These are phyloP conservation scores for Flagelloscypha sp. DNA, from an alignment of 768 basidiomycete genomes.

Conservation along the genomic window DNA sequence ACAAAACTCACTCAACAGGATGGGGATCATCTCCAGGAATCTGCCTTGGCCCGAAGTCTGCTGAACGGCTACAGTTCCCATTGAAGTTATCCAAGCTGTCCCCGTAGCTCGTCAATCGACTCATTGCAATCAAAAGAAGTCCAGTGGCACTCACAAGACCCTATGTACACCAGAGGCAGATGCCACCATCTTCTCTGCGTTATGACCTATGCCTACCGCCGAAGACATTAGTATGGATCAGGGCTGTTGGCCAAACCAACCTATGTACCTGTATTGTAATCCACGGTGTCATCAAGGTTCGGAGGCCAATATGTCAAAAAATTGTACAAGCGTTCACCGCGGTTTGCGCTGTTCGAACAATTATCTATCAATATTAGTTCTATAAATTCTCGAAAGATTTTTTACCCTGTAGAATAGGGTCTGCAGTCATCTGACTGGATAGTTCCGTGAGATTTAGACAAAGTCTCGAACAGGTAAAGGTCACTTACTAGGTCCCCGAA, in stretches of 20 bases:
- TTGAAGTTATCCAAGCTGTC: constrained; percentile 4
- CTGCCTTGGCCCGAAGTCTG: constrained; percentile 2
- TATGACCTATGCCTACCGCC: neutral
- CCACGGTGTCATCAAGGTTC: constrained; percentile 2
- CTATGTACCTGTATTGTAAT: constrained; percentile 1
- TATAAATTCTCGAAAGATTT: neutral
- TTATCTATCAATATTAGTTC: neutral
- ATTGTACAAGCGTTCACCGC: constrained; percentile 3
- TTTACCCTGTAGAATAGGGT: constrained; percentile 1
- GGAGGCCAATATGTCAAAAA: constrained; percentile 1
- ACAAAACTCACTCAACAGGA: too few relatives aligned
- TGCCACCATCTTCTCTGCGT: neutral
- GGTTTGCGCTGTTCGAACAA: constrained; percentile 1
- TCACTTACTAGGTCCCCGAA: too few relatives aligned
- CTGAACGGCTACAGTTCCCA: constrained; percentile 1
- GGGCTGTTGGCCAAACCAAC: too few relatives aligned
- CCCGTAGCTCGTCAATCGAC: neutral
- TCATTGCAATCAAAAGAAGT: neutral
- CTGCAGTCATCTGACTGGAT: neutral
- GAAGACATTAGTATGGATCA: too few relatives aligned
- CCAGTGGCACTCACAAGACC: constrained; percentile 1
- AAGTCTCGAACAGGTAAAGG: too few relatives aligned
- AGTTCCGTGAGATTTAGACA: too few relatives aligned
- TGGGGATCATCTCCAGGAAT: too few relatives aligned
- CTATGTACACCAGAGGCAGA: constrained; percentile 1